A percentile compares a stretch with the other conserved stretches of the same genome.
phyloP scores from a whole-genome alignment of 371 early-diverging fungal species.

The Mortierella polycephala region DNA sequence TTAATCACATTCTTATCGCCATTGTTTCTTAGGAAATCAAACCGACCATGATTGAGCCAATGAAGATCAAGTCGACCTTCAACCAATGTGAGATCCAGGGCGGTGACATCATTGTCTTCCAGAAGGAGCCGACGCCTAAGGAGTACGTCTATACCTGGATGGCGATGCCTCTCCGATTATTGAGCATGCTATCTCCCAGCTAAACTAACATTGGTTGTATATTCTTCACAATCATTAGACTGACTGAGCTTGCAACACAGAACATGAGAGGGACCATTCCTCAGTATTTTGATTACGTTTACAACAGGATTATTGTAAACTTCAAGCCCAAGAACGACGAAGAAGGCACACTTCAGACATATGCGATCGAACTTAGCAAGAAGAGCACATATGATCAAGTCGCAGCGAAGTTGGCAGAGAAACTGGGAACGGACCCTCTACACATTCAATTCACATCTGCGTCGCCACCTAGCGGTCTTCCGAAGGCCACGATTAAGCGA shows the following conservation, averaged over 20 bases:
- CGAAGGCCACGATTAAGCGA: conserved; percentile 61
- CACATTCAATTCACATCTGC: conserved; percentile 74
- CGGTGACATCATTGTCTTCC: conserved; percentile 93
- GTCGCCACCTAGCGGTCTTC: conserved; percentile 48
- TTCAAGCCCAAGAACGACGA: conserved; percentile 72
- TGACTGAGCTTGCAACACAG: conserved; percentile 25
- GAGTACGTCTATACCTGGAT: conserved; percentile 57
- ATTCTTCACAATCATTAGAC: conserved; percentile 2
- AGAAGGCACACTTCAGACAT: conserved; percentile 32
- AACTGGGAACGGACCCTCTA: conserved; percentile 68
- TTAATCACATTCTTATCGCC: background rate
- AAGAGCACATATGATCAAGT: conserved; percentile 73
- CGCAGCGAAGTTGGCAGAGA: conserved; percentile 64
- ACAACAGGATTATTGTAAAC: conserved; percentile 70
- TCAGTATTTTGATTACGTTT: conserved; percentile 78
- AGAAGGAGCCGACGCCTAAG: conserved; percentile 63
- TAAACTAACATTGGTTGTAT: background rate
- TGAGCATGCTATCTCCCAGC: no score
- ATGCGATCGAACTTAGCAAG: conserved; percentile 66
- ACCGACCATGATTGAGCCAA: conserved; percentile 85
- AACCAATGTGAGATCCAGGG: conserved; percentile 82
- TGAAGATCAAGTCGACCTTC: conserved; percentile 75
- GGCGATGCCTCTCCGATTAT: background rate
- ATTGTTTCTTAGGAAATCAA: conserved; percentile 78
- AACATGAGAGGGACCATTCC: conserved; percentile 64